These are phyloP conservation scores for Nephelium lappaceum DNA, from an alignment of 345 rosid genomes.

Conservation along the genomic window DNA sequence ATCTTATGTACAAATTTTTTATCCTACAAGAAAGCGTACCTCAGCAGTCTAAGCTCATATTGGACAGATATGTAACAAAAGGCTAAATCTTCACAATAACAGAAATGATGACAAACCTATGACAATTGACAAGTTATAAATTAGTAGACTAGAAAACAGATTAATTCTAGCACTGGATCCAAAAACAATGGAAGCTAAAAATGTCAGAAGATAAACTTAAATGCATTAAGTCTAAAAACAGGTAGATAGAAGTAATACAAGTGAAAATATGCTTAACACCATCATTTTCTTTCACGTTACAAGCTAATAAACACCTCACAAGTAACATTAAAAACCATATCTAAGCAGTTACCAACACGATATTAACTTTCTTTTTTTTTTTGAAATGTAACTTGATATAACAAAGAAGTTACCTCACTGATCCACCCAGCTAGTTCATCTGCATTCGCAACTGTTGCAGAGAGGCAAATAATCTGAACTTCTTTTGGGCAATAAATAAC, in stretches of 20 bases:
- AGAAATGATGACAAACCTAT: background rate
- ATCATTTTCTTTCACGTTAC: background rate
- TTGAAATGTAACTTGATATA: background rate
- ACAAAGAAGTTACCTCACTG: constrained; percentile 59
- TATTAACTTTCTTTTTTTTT: background rate
- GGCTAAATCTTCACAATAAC: background rate
- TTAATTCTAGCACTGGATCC: background rate
- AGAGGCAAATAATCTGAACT: constrained; percentile 87
- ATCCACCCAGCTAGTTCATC: constrained; percentile 98
- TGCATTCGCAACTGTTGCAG: constrained; percentile 96
- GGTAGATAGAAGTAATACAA: background rate
- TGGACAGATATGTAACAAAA: background rate
- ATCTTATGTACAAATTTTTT: background rate
- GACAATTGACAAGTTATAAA: background rate
- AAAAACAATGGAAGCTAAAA: constrained; percentile 3
- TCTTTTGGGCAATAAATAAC: constrained; percentile 91
- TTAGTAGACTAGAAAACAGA: background rate
- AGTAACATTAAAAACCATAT: background rate
- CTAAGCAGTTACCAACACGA: constrained; percentile 5
- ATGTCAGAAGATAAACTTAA: background rate
- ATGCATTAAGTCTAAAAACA: background rate
- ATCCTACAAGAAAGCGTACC: background rate
- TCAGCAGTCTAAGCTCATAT: background rate
- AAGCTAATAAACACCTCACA: background rate
- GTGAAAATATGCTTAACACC: background rate